A percentile compares a stretch with the other conserved stretches of the same genome.
Conservation (phyloP, 1,139 yeast species). For the Scheffersomyces cryptocercus region DNA sequence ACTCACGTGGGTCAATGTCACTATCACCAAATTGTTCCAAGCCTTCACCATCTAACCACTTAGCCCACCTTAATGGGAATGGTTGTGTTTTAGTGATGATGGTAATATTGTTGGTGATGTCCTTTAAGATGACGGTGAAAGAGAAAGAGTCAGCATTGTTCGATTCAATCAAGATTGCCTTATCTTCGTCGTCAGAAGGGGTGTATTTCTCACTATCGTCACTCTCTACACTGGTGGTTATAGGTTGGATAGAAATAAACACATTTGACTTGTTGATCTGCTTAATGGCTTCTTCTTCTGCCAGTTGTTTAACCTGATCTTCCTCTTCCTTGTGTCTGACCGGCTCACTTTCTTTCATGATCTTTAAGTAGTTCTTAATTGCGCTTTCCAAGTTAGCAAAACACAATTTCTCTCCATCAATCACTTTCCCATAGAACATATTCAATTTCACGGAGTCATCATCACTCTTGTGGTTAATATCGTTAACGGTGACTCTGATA, state of each 20-base stretch:
- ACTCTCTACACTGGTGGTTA: slow-evolving; percentile 29
- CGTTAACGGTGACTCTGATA: slow-evolving; percentile 58
- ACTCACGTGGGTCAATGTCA: slow-evolving; percentile 84
- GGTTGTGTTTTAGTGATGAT: slow-evolving; percentile 82
- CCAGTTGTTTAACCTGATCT: slow-evolving; percentile 24
- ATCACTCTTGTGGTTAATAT: slow-evolving; percentile 44
- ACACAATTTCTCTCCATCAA: slow-evolving; percentile 89
- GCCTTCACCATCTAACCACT: slow-evolving; percentile 67
- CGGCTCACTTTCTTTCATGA: slow-evolving; percentile 16
- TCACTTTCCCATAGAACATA: slow-evolving; percentile 71
- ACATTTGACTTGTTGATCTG: slow-evolving; percentile 57
- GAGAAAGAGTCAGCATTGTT: slow-evolving; percentile 42
- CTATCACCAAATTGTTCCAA: slow-evolving; percentile 29
- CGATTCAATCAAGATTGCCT: slow-evolving; percentile 44
- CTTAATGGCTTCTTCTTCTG: slow-evolving; percentile 16
- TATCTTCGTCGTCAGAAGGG: slow-evolving; percentile 33
- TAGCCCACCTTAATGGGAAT: slow-evolving; percentile 86
- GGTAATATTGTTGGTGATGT: slow-evolving; percentile 73
- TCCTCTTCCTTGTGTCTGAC: slow-evolving; percentile 24
- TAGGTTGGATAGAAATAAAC: slow-evolving; percentile 80
- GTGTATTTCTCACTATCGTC: slow-evolving; percentile 17
- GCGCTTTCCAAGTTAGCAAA: slow-evolving; percentile 82
- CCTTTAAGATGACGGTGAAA: slow-evolving; percentile 74
- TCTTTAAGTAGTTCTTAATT: slow-evolving; percentile 46
- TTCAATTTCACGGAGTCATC: slow-evolving; percentile 53